phyloP scores from a whole-genome alignment of 225 moss, liverwort and hornwort species.

The Physcomitrellopsis africana region DNA sequence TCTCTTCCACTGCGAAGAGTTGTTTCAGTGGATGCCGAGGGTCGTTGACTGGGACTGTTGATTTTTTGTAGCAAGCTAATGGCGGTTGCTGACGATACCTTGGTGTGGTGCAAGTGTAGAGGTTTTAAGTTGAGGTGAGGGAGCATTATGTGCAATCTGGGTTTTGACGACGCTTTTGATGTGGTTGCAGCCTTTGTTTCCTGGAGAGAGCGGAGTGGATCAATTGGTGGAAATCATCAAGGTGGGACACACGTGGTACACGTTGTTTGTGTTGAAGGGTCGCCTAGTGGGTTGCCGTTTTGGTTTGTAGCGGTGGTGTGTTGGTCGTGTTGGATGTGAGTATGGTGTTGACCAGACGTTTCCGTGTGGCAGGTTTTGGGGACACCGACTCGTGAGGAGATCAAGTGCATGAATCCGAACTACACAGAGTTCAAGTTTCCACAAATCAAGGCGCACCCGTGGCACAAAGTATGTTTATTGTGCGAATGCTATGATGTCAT shows the following conservation, averaged over 20 bases:
- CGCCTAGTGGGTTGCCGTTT: not conserved
- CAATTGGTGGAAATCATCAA: constrained; percentile 98
- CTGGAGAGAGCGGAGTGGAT: constrained; percentile 95
- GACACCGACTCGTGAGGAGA: constrained; percentile 97
- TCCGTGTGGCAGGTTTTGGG: constrained; percentile 70
- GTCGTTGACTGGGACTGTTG: not conserved
- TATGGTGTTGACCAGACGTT: not conserved
- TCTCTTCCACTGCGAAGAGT: not conserved
- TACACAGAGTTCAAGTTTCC: constrained; percentile 99
- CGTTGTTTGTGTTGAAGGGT: not conserved
- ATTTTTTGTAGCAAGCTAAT: too few relatives aligned
- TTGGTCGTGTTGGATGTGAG: too few relatives aligned
- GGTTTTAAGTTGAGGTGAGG: not conserved
- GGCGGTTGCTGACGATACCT: not conserved
- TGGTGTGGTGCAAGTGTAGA: not conserved
- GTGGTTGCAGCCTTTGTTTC: constrained; percentile 79
- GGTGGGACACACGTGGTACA: constrained; percentile 34
- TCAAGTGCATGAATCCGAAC: constrained; percentile 99
- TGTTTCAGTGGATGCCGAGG: not conserved
- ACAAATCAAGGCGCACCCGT: constrained; percentile 97
- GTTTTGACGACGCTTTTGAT: not conserved
- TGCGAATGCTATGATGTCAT: not conserved
- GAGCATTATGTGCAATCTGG: not conserved
- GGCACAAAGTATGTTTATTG: constrained; percentile 76
- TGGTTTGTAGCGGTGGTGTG: too few relatives aligned